Evolutionary conservation across 257 asterid species (phyloP).

Genomic region (Paulownia fortunei): DNA sequence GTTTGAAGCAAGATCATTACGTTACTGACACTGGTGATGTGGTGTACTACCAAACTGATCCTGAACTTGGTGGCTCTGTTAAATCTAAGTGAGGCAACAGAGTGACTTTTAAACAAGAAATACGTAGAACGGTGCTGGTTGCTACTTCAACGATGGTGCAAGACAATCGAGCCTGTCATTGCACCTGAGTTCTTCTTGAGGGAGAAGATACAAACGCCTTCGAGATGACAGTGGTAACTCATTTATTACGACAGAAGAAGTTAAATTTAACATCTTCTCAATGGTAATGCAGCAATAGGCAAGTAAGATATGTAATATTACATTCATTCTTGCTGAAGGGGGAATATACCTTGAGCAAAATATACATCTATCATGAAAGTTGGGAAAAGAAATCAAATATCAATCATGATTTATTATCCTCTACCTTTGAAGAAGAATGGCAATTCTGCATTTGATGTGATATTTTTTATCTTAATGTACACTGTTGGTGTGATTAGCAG

Average conservation of each 20-base stretch:
- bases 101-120: background rate
- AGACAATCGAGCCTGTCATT: too few relatives aligned
- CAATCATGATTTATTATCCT: background rate
- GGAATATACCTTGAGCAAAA: background rate
- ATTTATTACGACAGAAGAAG: too few relatives aligned
- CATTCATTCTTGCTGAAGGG: background rate
- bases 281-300: background rate
- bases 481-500: too few relatives aligned
- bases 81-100: background rate
- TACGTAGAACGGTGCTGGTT: too few relatives aligned
- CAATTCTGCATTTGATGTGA: background rate
- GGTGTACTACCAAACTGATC: conserved; percentile 42
- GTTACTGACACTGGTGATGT: conserved; percentile 46
- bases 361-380: background rate
- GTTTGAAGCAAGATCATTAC: conserved; percentile 43
- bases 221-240: too few relatives aligned
- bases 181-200: too few relatives aligned
- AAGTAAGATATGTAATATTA: background rate
- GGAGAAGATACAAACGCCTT: too few relatives aligned
- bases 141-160: background rate
- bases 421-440: background rate
- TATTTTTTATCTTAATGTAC: background rate
- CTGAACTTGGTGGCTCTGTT: background rate
- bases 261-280: background rate
- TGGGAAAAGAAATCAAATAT: background rate